Evolutionary conservation across 2,329 filamentous ascomycete genomes (phyloP), one percentile per base, ranked within the genome.

Genomic region (Venturia asperata): DNA sequence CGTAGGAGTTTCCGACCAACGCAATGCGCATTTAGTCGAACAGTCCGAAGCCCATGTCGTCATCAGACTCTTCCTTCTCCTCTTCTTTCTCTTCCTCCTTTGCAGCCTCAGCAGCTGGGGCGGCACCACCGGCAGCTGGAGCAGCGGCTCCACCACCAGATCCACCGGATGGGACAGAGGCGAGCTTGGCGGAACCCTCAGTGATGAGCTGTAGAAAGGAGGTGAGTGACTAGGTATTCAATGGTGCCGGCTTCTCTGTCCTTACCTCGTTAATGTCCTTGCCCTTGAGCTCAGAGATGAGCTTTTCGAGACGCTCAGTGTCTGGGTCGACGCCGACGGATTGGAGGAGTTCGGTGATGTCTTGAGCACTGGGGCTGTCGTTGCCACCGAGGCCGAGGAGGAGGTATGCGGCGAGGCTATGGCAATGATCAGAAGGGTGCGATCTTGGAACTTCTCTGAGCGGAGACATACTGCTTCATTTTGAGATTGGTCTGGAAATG

Each of bases 381-480:
- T 97, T 97, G 83, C 94, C 94, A 79, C 86, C 93, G 74, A 97
- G 89, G 83, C 83, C 82, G 81, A 97, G 91, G 78, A 99, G 93
- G 78, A 99, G 92, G 87, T 96, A 97, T 79, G 94, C 93, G 79
- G 94, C 94, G 84, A 99, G 89, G 84, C 97, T 89, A 92, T 99
- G 97, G 94, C 99, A 97, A 91, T 37, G 52, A 24, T 58, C 15
- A 88, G 96, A 79, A 77, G 73, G 72, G 69, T 70, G 62, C 68
- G 64, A 70, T 67, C 69, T 68, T 68, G 68, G 61, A 66, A 62
- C 67, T 66, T 69, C 56, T 64, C 67, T 67, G 64, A 68, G 65
- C 66, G 24, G 75, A 75, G 75, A 74, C 74, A 75, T 69, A 37
- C 21, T 21, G 39, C 67, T 67, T 76, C 66, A 74, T 71, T 68